A percentile compares a stretch with the other conserved stretches of the same genome.
phyloP scores from a whole-genome alignment of 2,329 filamentous ascomycete genomes.

The Cryphonectria naterciae region DNA sequence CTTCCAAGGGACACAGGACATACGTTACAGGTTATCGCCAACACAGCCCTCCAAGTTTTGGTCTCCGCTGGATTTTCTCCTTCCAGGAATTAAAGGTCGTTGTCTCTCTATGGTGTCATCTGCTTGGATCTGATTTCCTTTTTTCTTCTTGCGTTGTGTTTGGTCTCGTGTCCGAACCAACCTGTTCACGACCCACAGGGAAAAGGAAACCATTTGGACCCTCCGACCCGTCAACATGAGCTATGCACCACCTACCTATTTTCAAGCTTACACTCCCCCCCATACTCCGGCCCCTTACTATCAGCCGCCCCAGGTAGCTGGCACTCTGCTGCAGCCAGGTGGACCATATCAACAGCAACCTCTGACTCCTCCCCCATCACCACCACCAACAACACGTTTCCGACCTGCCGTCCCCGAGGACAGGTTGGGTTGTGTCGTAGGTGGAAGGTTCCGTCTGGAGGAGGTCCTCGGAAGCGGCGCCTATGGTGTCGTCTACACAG shows the following conservation, averaged over 20 bases:
- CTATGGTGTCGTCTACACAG: slow-evolving; percentile 94
- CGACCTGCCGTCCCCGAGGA: slow-evolving; percentile 75
- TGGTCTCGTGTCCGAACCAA: slow-evolving; percentile 17
- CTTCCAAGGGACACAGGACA: slow-evolving; percentile 29
- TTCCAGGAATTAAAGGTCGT: slow-evolving; percentile 19
- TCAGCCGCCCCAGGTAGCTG: background rate
- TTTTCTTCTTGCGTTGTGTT: slow-evolving; percentile 20
- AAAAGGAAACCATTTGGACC: slow-evolving; percentile 6
- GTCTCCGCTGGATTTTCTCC: slow-evolving; percentile 23
- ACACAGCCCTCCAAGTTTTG: slow-evolving; percentile 4
- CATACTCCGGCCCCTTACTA: background rate
- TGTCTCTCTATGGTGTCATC: slow-evolving; percentile 16
- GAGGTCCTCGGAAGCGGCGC: slow-evolving; percentile 89
- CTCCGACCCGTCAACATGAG: slow-evolving; percentile 8
- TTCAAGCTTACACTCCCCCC: background rate
- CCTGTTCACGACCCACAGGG: slow-evolving; percentile 16
- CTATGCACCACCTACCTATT: slow-evolving; percentile 3
- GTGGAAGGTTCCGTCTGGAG: slow-evolving; percentile 80
- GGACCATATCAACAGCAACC: slow-evolving; percentile 8
- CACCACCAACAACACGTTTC: slow-evolving; percentile 47
- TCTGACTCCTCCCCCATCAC: slow-evolving; percentile 16
- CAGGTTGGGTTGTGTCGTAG: slow-evolving; percentile 81
- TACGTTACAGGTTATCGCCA: slow-evolving; percentile 31
- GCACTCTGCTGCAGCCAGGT: background rate
- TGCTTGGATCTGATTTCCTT: slow-evolving; percentile 20